phyloP scores from a whole-genome alignment of 805 yeast genomes.

The Candida tammaniensis region DNA sequence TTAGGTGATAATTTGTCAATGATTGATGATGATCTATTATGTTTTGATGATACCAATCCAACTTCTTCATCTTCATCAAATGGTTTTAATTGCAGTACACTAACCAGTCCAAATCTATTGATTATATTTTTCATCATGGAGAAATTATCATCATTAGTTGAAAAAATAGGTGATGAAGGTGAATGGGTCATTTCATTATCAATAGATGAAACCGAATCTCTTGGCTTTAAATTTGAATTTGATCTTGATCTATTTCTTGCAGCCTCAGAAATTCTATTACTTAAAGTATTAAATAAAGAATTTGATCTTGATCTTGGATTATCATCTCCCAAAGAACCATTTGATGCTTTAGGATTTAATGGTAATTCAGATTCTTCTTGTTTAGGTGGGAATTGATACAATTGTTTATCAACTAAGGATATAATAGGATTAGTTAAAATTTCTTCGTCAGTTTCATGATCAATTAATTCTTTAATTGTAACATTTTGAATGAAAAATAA shows the following conservation, averaged over 20 bases:
- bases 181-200: conserved; percentile 6
- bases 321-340: not conserved
- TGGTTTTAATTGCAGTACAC: conserved; percentile 22
- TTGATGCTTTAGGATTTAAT: not conserved
- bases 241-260: conserved; percentile 26
- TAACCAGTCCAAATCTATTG: conserved; percentile 32
- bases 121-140: conserved; percentile 34
- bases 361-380: not conserved
- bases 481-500: conserved; percentile 35
- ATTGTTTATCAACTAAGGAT: conserved; percentile 26
- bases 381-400: conserved; percentile 27
- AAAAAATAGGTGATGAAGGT: conserved; percentile 12
- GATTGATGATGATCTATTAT: conserved; percentile 21
- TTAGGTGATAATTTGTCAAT: conserved; percentile 33
- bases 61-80: conserved; percentile 13
- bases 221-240: conserved; percentile 25
- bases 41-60: conserved; percentile 9
- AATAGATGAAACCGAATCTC: conserved; percentile 28
- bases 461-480: conserved; percentile 27
- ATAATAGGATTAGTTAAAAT: conserved; percentile 22
- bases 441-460: conserved; percentile 10
- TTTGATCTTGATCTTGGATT: conserved; percentile 34
- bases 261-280: conserved; percentile 29
- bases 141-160: conserved; percentile 15
- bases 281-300: conserved; percentile 36